These are phyloP conservation scores for Fusarium hainanense DNA, from an alignment of 2,329 filamentous ascomycete genomes.

Conservation along the genomic window DNA sequence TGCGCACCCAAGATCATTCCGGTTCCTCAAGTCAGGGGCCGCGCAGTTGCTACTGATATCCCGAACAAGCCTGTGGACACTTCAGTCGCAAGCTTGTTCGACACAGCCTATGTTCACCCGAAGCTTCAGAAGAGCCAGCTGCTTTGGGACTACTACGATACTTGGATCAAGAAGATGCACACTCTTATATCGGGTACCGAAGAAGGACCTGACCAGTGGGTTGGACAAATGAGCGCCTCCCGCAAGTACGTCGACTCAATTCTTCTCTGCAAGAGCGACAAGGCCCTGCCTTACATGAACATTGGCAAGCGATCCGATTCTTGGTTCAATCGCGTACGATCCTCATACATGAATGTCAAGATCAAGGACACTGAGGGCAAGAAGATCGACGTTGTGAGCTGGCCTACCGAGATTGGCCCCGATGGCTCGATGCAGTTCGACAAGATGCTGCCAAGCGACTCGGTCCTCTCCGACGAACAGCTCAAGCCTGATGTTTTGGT, in stretches of 20 bases:
- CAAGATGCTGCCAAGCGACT: slow-evolving; percentile 45
- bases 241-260: slow-evolving; percentile 56
- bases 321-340: slow-evolving; percentile 51
- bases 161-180: slow-evolving; percentile 57
- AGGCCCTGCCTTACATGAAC: slow-evolving; percentile 57
- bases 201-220: slow-evolving; percentile 60
- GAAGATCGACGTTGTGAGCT: slow-evolving; percentile 57
- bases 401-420: slow-evolving; percentile 54
- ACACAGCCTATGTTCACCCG: slow-evolving; percentile 63
- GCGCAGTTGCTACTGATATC: background rate
- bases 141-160: slow-evolving; percentile 60
- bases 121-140: slow-evolving; percentile 55
- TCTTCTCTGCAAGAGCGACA: slow-evolving; percentile 58
- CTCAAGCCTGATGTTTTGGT: slow-evolving; percentile 59
- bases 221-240: slow-evolving; percentile 55
- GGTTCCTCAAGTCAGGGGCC: slow-evolving; percentile 27
- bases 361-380: slow-evolving; percentile 53
- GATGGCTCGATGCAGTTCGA: slow-evolving; percentile 54
- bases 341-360: slow-evolving; percentile 53
- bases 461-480: slow-evolving; percentile 36
- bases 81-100: slow-evolving; percentile 60
- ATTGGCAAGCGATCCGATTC: slow-evolving; percentile 50
- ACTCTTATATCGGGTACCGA: slow-evolving; percentile 58
- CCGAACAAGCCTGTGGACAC: slow-evolving; percentile 60
- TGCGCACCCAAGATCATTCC: slow-evolving; percentile 57